A percentile compares a stretch with the other conserved stretches of the same genome.
Evolutionary conservation across 2,329 filamentous ascomycete species (phyloP).

Genomic region (Trichoderma atroviride): DNA sequence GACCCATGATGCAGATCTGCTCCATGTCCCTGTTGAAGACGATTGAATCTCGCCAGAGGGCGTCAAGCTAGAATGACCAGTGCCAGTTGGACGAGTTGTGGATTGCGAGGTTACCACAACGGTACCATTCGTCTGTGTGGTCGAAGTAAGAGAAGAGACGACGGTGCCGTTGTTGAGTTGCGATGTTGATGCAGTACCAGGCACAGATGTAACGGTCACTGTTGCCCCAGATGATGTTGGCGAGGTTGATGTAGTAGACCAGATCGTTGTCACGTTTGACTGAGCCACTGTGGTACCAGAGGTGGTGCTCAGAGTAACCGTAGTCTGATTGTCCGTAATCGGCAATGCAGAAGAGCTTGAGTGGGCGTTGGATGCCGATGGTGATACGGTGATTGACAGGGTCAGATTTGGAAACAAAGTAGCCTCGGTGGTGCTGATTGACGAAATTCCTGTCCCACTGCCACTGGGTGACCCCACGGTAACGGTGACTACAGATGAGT

Average conservation of each 20-base stretch:
- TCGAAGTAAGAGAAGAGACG: slow-evolving; percentile 4
- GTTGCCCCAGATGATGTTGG: slow-evolving; percentile 1
- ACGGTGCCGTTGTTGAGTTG: not conserved
- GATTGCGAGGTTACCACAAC: not conserved
- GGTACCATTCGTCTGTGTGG: not conserved
- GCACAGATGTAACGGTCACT: not conserved
- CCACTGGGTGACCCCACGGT: not conserved
- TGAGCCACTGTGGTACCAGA: not conserved
- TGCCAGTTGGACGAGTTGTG: not conserved
- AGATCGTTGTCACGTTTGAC: slow-evolving; percentile 7
- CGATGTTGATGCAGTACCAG: not conserved
- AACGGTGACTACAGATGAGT: slow-evolving; percentile 20
- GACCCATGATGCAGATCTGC: slow-evolving; percentile 4
- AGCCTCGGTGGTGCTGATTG: slow-evolving; percentile 15
- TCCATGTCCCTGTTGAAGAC: slow-evolving; percentile 10
- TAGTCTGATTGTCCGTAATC: slow-evolving; percentile 11
- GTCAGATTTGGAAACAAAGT: slow-evolving; percentile 14
- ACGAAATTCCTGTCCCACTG: slow-evolving; percentile 3
- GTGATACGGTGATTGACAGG: slow-evolving; percentile 15
- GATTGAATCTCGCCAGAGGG: slow-evolving; percentile 10
- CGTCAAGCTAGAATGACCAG: not conserved
- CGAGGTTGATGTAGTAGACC: not conserved
- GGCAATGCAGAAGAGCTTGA: slow-evolving; percentile 8
- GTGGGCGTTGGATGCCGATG: not conserved
- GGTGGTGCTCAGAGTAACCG: slow-evolving; percentile 5